phyloP scores from a whole-genome alignment of 75 land plant genomes.

The Pinus taeda region DNA sequence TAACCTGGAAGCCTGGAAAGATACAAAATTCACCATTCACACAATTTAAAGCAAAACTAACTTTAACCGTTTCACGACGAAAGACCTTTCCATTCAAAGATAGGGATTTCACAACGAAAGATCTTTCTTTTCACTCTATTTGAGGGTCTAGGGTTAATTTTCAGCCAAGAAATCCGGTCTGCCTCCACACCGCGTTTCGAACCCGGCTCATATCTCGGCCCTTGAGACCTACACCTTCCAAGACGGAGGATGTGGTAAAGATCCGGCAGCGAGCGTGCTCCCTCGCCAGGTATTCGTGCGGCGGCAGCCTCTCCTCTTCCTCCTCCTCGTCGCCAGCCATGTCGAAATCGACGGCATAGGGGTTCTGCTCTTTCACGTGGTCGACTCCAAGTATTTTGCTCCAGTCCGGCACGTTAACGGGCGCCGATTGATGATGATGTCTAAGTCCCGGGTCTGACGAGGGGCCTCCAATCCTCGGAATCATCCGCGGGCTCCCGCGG shows the following conservation, averaged over 20 bases:
- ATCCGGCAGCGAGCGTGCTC: slow-evolving; percentile 33
- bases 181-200: slow-evolving; percentile 53
- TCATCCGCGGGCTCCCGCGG: not conserved
- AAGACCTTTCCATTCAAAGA: too few relatives aligned
- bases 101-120: too few relatives aligned
- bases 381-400: slow-evolving; percentile 11
- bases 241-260: slow-evolving; percentile 49
- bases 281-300: slow-evolving; percentile 52
- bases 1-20: too few relatives aligned
- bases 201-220: slow-evolving; percentile 63
- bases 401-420: slow-evolving; percentile 36
- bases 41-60: too few relatives aligned
- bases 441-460: not conserved
- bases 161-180: slow-evolving; percentile 58
- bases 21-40: too few relatives aligned
- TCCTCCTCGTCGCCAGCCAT: slow-evolving; percentile 26
- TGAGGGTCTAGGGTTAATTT: too few relatives aligned
- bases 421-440: slow-evolving; percentile 19
- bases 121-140: too few relatives aligned
- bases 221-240: slow-evolving; percentile 59
- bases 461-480: slow-evolving; percentile 25
- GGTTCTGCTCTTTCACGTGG: not conserved
- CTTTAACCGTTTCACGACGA: too few relatives aligned
- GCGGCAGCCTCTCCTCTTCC: slow-evolving; percentile 35
- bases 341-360: not conserved